phyloP scores from a whole-genome alignment of 2,329 filamentous ascomycete genomes.

The Alternaria incomplexa region DNA sequence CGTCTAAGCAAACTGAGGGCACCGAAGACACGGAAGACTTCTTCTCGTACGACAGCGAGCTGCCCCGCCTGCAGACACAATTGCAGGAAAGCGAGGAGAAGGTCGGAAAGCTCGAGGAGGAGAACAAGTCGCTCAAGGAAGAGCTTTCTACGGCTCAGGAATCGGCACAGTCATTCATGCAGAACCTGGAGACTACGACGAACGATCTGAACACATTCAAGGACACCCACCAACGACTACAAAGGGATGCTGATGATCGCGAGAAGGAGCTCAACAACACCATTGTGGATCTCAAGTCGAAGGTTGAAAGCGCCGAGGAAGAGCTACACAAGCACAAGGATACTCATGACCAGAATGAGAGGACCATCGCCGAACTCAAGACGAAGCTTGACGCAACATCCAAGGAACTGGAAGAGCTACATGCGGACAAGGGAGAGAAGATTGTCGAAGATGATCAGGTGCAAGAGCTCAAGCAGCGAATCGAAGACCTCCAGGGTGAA shows the following conservation, averaged over 20 bases:
- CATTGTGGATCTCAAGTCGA: conserved; percentile 37
- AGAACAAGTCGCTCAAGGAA: conserved; percentile 71
- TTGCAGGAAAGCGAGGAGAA: conserved; percentile 73
- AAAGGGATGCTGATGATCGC: conserved; percentile 40
- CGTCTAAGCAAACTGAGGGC: conserved; percentile 31
- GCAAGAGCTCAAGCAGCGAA: conserved; percentile 34
- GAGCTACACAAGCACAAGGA: conserved; percentile 55
- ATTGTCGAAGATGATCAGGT: conserved; percentile 37
- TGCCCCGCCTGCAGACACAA: conserved; percentile 79
- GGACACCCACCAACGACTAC: conserved; percentile 57
- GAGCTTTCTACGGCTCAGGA: conserved; percentile 76
- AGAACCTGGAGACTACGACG: conserved; percentile 71
- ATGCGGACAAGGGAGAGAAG: conserved; percentile 39
- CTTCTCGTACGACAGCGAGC: conserved; percentile 90
- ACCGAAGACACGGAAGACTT: conserved; percentile 69
- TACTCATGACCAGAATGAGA: conserved; percentile 49
- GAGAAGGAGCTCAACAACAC: conserved; percentile 37
- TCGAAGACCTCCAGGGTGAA: conserved; percentile 41
- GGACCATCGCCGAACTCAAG: conserved; percentile 47
- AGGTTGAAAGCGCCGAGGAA: conserved; percentile 48
- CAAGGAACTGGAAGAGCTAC: conserved; percentile 57
- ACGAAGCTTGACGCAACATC: conserved; percentile 47
- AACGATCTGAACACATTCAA: conserved; percentile 65
- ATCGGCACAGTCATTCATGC: conserved; percentile 56
- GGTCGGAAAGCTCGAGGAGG: conserved; percentile 71